Evolutionary conservation across 2,329 filamentous ascomycete species (phyloP).

Genomic region (Mycosphaerella sp.): DNA sequence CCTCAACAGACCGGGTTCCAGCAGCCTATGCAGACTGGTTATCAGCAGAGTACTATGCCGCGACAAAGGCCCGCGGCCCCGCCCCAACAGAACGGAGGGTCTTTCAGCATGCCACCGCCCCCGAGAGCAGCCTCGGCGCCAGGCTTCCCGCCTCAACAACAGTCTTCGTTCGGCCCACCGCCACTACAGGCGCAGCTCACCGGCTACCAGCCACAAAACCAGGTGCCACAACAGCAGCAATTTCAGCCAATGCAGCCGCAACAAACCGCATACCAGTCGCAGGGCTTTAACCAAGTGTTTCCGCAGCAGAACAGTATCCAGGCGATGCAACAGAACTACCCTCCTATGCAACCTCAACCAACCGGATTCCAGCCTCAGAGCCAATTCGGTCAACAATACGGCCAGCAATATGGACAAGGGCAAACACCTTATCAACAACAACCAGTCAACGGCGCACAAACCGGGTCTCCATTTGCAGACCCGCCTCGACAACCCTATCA

Average conservation of each 20-base stretch:
- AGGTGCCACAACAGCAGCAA: slow-evolving; percentile 29
- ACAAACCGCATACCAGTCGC: slow-evolving; percentile 34
- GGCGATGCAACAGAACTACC: slow-evolving; percentile 30
- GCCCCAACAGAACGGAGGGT: slow-evolving; percentile 52
- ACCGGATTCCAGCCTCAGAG: slow-evolving; percentile 44
- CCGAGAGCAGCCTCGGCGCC: slow-evolving; percentile 80
- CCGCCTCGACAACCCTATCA: slow-evolving; percentile 44
- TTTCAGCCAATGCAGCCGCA: slow-evolving; percentile 34
- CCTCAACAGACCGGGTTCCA: slow-evolving; percentile 34
- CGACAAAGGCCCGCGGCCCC: slow-evolving; percentile 67
- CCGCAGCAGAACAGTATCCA: slow-evolving; percentile 30
- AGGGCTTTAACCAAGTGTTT: slow-evolving; percentile 40
- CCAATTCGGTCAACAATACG: slow-evolving; percentile 11
- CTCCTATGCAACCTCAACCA: slow-evolving; percentile 46
- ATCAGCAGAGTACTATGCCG: slow-evolving; percentile 35
- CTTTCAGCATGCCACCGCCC: slow-evolving; percentile 70
- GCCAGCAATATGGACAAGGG: slow-evolving; percentile 37
- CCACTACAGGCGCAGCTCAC: slow-evolving; percentile 81
- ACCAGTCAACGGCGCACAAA: slow-evolving; percentile 43
- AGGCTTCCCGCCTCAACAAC: slow-evolving; percentile 51
- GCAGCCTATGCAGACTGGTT: slow-evolving; percentile 23
- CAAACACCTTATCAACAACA: slow-evolving; percentile 45
- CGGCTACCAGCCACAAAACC: slow-evolving; percentile 50
- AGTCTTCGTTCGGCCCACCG: slow-evolving; percentile 62
- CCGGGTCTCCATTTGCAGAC: slow-evolving; percentile 50